Base-by-base conservation (phyloP, 2,329 filamentous ascomycete species). In the Epichloe festucae region DNA sequence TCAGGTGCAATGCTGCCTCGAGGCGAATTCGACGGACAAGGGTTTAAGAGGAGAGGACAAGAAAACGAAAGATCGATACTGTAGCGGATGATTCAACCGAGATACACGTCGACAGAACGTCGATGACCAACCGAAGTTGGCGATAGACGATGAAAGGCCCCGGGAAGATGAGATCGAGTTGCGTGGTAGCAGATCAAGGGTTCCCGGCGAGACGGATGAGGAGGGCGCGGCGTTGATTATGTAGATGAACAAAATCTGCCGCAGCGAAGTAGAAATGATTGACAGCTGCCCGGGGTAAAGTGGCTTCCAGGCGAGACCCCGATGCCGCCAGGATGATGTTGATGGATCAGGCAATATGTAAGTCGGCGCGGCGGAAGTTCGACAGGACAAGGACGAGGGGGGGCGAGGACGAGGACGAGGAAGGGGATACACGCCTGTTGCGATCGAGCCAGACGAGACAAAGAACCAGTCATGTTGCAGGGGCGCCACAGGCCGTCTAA, bases 251-350 rank as follows among this genome's bases (percentile, higher is more conserved):
- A 44, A 23, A 43, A 39, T 39, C 14, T 49, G 51, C 17, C 46
- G 43, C 35, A 49, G 21, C n/a, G 34, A 7, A 12, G 48, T 54
- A 47, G 48, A 42, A 49, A 52, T 48, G 40, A 50, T 31, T 15
- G 48, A 47, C 17, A 44, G 41, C 49, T 44, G 23, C 34, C 46
- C 46, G 21, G 40, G 41, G 21, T 34, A 27, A 36, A 31, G 43
- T 46, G 46, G 52, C 49, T 46, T 46, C 46, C 46, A 41, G 48
- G 46, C 49, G 52, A 48, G 45, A 49, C 35, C 49, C 46, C 46
- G 41, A 46, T 35, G 36, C 36, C 49, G 42, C 40, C 45, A 41
- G 49, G 39, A 50, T 46, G 23, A 45, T 43, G 39, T 12, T 40
- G 45, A 45, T 51, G 49, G n/a, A 38, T n/a, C 8, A 36, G 34